These are phyloP conservation scores for Fusarium pseudoanthophilum DNA, from an alignment of 2,329 filamentous ascomycete species.

Conservation along the genomic window DNA sequence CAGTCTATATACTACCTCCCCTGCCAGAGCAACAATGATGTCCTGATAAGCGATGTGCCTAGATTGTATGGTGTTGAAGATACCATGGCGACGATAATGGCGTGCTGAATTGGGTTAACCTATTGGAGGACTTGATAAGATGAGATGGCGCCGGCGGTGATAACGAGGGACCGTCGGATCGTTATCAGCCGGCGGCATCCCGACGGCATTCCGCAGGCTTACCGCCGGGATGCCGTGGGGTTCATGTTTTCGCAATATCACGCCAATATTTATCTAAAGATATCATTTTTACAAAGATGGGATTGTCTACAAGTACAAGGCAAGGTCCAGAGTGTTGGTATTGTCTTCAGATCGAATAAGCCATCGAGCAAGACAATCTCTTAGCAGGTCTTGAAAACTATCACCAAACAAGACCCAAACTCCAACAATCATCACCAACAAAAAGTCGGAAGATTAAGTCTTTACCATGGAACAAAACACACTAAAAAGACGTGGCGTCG, in stretches of 20 bases:
- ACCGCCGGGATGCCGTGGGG: slow-evolving; percentile 27
- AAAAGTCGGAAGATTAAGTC: fast-evolving
- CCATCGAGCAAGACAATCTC: neutral
- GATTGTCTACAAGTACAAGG: neutral
- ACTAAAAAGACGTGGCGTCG: slow-evolving; percentile 43
- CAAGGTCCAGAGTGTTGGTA: neutral
- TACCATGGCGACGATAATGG: slow-evolving; percentile 42
- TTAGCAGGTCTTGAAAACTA: neutral
- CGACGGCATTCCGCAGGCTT: neutral
- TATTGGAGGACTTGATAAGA: slow-evolving; percentile 13
- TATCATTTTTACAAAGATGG: too few species aligned
- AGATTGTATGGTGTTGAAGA: slow-evolving; percentile 26
- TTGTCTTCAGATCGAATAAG: neutral
- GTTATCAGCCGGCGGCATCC: slow-evolving; percentile 38
- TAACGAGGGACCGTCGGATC: neutral
- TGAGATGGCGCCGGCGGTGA: slow-evolving; percentile 2
- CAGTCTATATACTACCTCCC: slow-evolving; percentile 1
- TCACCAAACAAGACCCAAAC: neutral
- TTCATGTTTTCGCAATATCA: neutral
- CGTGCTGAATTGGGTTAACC: slow-evolving; percentile 37
- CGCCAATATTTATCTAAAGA: neutral
- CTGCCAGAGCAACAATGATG: neutral
- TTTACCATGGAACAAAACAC: slow-evolving; percentile 46
- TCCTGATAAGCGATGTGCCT: neutral
- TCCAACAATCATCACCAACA: neutral